Percentiles rank a stretch among this genome's conserved stretches.
Conservation (phyloP, 305 asterid species). For the Fraxinus velutina region DNA sequence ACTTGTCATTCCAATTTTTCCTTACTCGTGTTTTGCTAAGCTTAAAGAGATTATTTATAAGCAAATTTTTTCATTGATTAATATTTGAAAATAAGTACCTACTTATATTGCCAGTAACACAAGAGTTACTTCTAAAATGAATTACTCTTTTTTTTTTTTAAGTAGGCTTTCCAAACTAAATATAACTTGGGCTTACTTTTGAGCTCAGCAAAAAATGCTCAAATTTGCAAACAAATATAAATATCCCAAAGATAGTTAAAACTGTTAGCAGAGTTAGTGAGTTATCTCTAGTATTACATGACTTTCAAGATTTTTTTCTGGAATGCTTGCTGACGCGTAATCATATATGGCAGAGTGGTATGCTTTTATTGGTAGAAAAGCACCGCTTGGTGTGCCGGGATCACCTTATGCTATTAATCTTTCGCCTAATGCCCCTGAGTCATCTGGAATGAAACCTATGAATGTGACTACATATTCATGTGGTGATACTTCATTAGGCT, state of each 20-base stretch:
- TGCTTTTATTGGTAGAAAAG: conserved; percentile 70
- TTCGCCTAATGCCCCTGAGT: conserved; percentile 58
- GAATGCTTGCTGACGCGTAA: not conserved
- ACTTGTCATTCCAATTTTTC: not conserved
- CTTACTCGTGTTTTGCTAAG: not conserved
- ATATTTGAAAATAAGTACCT: not conserved
- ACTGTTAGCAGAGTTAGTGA: not conserved
- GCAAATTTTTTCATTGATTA: not conserved
- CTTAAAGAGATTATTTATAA: not conserved
- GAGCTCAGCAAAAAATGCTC: not conserved
- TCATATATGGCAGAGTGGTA: conserved; percentile 76
- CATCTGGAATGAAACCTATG: conserved; percentile 85
- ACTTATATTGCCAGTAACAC: not conserved
- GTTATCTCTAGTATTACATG: not conserved
- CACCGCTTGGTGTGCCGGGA: conserved; percentile 76
- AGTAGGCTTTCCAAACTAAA: not conserved
- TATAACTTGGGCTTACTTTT: not conserved
- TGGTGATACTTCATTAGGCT: conserved; percentile 86
- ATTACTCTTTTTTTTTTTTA: too few species aligned
- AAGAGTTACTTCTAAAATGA: not conserved
- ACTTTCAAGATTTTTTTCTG: not conserved
- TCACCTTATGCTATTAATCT: conserved; percentile 88
- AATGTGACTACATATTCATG: conserved; percentile 81
- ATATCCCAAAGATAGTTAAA: not conserved
- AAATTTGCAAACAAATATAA: not conserved